Percentiles rank a stretch among this genome's conserved stretches.
phyloP scores from a whole-genome alignment of 148 eudicot species.

The Fagopyrum tataricum region DNA sequence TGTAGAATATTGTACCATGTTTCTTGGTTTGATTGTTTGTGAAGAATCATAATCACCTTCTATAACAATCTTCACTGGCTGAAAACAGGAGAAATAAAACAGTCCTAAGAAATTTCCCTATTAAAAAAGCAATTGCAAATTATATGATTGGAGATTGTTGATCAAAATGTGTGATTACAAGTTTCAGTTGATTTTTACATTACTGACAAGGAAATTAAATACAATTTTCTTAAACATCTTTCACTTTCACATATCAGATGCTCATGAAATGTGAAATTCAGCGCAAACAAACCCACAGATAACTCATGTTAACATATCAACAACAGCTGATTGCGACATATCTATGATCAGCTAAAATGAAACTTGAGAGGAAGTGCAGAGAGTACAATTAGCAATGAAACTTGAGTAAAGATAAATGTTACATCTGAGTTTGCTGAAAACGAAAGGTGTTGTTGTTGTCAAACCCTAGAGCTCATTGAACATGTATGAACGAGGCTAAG shows the following conservation, averaged over 20 bases:
- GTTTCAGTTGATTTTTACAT: neutral
- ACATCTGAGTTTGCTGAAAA: no score
- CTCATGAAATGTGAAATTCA: neutral
- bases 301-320: neutral
- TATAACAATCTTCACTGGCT: neutral
- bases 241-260: neutral
- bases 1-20: slow-evolving; percentile 62
- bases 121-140: neutral
- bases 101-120: neutral
- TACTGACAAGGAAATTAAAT: neutral
- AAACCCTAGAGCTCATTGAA: neutral
- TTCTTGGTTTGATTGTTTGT: slow-evolving; percentile 16
- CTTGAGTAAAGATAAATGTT: no score
- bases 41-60: neutral
- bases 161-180: neutral
- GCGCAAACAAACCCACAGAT: neutral
- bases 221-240: neutral
- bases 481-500: neutral
- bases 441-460: neutral
- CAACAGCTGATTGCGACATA: neutral
- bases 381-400: no score
- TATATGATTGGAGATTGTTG: neutral
- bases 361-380: no score
- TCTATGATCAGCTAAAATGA: neutral
- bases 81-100: neutral